These are phyloP conservation scores for Fragilariopsis cylindrus DNA, from an alignment of 108 stramenopile genomes.

Conservation along the genomic window DNA sequence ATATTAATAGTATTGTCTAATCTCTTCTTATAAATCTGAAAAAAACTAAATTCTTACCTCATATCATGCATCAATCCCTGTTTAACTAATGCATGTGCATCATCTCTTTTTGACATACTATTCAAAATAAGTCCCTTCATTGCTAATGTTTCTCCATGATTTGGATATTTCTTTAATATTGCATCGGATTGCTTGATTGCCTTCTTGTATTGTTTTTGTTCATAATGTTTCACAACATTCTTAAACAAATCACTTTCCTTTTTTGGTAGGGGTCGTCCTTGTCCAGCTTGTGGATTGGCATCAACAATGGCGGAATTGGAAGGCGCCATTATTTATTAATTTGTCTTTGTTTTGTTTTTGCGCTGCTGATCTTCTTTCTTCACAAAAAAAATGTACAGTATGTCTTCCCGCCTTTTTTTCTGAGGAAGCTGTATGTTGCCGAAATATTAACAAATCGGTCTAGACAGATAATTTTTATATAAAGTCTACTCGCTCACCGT, in stretches of 20 bases:
- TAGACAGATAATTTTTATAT: too few species aligned
- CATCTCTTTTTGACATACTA: slow-evolving; percentile 69
- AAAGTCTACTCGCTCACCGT: too few species aligned
- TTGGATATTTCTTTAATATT: slow-evolving; percentile 93
- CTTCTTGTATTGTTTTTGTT: slow-evolving; percentile 98
- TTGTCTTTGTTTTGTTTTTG: too few species aligned
- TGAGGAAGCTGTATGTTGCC: too few species aligned
- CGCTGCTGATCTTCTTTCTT: too few species aligned
- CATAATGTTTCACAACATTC: slow-evolving; percentile 90
- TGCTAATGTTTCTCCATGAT: slow-evolving; percentile 96
- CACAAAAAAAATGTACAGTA: too few species aligned
- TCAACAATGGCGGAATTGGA: slow-evolving; percentile 1
- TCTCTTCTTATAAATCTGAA: not conserved
- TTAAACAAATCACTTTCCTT: slow-evolving; percentile 94
- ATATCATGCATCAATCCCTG: slow-evolving; percentile 90
- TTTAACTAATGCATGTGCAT: slow-evolving; percentile 94
- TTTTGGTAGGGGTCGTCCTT: slow-evolving; percentile 86
- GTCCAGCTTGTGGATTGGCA: slow-evolving; percentile 66
- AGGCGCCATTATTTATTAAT: slow-evolving; percentile 11
- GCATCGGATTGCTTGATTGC: slow-evolving; percentile 89
- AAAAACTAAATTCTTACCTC: slow-evolving; percentile 51
- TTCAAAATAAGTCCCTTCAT: slow-evolving; percentile 96
- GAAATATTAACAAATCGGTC: too few species aligned
- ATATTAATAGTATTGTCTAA: not conserved
- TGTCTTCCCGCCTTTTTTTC: too few species aligned